phyloP scores from a whole-genome alignment of 306 rosid species.

The Cucumis sativus region DNA sequence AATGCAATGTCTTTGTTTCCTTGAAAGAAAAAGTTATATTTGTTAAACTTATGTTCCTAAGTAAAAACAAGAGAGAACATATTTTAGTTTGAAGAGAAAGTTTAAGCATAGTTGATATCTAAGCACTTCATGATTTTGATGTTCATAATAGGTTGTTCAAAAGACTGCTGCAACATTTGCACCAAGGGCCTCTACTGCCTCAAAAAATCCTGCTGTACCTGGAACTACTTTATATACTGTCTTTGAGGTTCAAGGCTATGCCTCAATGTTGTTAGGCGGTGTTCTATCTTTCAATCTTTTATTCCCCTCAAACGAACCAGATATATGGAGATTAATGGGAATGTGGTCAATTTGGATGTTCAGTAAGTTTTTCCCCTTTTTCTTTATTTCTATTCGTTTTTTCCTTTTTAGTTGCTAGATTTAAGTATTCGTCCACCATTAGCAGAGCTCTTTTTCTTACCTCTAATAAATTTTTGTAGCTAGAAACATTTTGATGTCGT shows the following conservation, averaged over 20 bases:
- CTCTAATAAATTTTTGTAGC: neutral
- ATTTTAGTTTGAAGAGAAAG: neutral
- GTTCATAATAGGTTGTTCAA: slow-evolving; percentile 58
- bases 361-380: slow-evolving; percentile 36
- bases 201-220: slow-evolving; percentile 87
- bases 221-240: slow-evolving; percentile 67
- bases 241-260: slow-evolving; percentile 94
- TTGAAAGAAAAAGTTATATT: neutral
- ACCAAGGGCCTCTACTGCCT: slow-evolving; percentile 86
- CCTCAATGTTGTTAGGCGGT: slow-evolving; percentile 78
- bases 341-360: slow-evolving; percentile 99
- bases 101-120: neutral
- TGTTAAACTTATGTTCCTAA: neutral
- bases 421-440: neutral
- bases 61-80: neutral
- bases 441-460: neutral
- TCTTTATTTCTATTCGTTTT: neutral
- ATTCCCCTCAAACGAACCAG: slow-evolving; percentile 89
- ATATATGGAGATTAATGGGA: slow-evolving; percentile 95
- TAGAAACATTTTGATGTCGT: neutral
- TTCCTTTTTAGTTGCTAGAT: neutral
- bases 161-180: slow-evolving; percentile 98
- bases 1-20: too few relatives aligned
- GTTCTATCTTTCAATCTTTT: slow-evolving; percentile 78
- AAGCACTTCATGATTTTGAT: neutral